phyloP scores from a whole-genome alignment of 768 basidiomycete species.

The Coprinellus micaceus region DNA sequence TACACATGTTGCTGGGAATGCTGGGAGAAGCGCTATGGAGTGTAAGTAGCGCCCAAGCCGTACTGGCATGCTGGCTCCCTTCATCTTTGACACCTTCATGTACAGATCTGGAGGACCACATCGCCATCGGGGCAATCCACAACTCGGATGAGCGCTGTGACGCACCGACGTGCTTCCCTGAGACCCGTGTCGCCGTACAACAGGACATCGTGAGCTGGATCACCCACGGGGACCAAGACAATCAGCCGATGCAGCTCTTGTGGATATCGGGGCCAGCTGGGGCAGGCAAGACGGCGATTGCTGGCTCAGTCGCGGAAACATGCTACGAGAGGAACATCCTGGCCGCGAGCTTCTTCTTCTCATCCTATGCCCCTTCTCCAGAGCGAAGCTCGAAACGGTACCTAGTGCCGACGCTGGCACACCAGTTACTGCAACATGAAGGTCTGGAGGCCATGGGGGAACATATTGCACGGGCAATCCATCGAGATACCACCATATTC shows the following conservation, averaged over 20 bases:
- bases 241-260: background rate
- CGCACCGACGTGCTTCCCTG: background rate
- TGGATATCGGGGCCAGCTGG: slow-evolving; percentile 10
- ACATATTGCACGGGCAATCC: background rate
- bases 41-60: no score
- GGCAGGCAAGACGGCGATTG: slow-evolving; percentile 8
- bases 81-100: no score
- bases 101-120: background rate
- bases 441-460: background rate
- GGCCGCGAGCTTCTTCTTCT: slow-evolving; percentile 12
- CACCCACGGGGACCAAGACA: background rate
- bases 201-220: slow-evolving; percentile 6
- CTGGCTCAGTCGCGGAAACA: slow-evolving; percentile 4
- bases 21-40: no score
- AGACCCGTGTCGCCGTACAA: slow-evolving; percentile 7
- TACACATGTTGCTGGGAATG: no score
- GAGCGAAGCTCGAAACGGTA: background rate
- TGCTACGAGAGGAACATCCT: background rate
- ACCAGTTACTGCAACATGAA: background rate
- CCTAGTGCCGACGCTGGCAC: background rate
- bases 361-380: background rate
- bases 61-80: no score
- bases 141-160: slow-evolving; percentile 8
- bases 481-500: background rate
- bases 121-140: slow-evolving; percentile 3